Base-by-base conservation (phyloP, 2,329 filamentous ascomycete species). In the Fusarium irregulare region DNA sequence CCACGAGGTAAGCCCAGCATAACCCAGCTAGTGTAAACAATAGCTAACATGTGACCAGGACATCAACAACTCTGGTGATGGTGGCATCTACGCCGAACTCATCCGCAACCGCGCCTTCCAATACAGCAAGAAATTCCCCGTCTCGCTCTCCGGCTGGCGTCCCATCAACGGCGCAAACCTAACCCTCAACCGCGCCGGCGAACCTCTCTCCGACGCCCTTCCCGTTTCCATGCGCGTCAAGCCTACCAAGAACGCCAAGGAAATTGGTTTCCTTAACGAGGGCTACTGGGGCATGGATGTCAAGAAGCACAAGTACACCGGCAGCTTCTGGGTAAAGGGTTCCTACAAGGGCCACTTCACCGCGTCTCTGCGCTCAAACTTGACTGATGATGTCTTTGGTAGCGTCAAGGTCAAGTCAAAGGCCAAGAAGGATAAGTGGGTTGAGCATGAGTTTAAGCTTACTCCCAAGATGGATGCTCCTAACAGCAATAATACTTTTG, bases 71-170 rank as follows among this genome's bases (percentile, higher is more conserved):
- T 90, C 88, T 3, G 90, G 91, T 4, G 91, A 93, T 74, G 91
- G 91, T 23, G 91, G 91, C 7, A 87, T 93, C 66, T 93, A 93
- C 75, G 91, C 88, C 50, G 90, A 93, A 75, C 78, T 93, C 59
- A 86, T 93, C 60, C 86, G 85, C 54, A 93, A 93, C 78, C 86
- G 90, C 50, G 91, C 90, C 13, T 92, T 93, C 74, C 91, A 93
- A 77, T 81, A 80, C 56, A 83, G 80, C 63, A 78, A 80, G 21
- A 70, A 74, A 18, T 83, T 78, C 64, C 82, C 82, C 6, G 78
- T 80, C 41, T 81, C 80, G 6, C 78, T 88, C 4, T 78, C 79
- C n/a, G 82, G 78, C 18, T 87, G 84, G 83, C 77, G 76, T 18
- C 67, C 83, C 3, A 66, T 86, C 50, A 82, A 83, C 53, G 79